Percentiles rank a stretch among this genome's conserved stretches.
These are phyloP conservation scores for Neurospora cerealis DNA, from an alignment of 495 filamentous ascomycete genomes.

Conservation along the genomic window DNA sequence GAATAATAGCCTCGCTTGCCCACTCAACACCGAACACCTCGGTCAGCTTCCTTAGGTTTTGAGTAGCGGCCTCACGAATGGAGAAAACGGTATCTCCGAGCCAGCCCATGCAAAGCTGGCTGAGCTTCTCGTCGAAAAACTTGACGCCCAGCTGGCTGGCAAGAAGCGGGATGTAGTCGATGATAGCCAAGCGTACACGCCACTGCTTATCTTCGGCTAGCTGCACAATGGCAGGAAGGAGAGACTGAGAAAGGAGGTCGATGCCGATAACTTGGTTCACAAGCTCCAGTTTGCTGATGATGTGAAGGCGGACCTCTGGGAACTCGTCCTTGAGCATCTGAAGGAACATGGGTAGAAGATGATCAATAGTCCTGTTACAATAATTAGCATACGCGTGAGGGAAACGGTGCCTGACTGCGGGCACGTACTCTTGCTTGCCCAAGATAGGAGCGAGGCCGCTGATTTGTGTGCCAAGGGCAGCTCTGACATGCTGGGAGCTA, in stretches of 20 bases:
- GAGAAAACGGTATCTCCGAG: conserved; percentile 98
- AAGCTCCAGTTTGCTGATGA: conserved; percentile 95
- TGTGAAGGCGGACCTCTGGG: conserved; percentile 93
- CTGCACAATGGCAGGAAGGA: conserved; percentile 96
- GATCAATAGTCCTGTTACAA: conserved; percentile 68
- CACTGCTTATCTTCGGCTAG: conserved; percentile 99
- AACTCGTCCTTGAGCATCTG: conserved; percentile 99
- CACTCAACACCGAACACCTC: conserved; percentile 97
- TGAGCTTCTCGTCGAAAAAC: conserved; percentile 97
- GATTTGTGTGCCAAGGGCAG: conserved; percentile 91
- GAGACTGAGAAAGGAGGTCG: conserved; percentile 88
- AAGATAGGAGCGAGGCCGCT: conserved; percentile 94
- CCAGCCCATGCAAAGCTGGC: conserved; percentile 95
- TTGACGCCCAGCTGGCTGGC: conserved; percentile 92
- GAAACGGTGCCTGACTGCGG: background rate
- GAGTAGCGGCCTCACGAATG: conserved; percentile 92
- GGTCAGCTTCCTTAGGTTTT: conserved; percentile 94
- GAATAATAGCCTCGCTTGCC: conserved; percentile 95
- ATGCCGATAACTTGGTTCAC: conserved; percentile 99
- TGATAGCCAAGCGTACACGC: conserved; percentile 95
- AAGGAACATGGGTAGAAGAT: conserved; percentile 96
- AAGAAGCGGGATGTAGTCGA: conserved; percentile 96
- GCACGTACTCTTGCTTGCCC: conserved; percentile 88
- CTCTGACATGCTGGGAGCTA: conserved; percentile 91
- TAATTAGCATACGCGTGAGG: conserved; percentile 13